Evolutionary conservation across 306 rosid genomes (phyloP).

Genomic region (Medicago lupulina): DNA sequence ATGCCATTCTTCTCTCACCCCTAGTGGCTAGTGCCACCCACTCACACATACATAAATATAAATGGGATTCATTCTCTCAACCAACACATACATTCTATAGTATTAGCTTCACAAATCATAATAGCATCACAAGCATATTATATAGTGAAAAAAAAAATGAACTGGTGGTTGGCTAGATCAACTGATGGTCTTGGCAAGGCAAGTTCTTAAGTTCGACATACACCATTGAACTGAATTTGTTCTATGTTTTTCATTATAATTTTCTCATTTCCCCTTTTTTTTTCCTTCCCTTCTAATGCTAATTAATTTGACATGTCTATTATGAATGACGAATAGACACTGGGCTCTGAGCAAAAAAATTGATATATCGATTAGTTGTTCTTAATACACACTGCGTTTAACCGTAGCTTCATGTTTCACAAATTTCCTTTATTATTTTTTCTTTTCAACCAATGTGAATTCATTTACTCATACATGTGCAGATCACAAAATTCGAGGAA

Average conservation of each 20-base stretch:
- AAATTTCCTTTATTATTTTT: background rate
- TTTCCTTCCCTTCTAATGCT: no score
- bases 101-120: background rate
- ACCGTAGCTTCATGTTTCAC: background rate
- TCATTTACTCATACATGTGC: background rate
- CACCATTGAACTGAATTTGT: background rate
- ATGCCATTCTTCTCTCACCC: no score
- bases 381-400: no score
- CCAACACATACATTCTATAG: background rate
- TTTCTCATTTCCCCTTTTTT: no score
- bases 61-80: background rate
- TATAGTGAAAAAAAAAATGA: background rate
- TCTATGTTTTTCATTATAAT: background rate
- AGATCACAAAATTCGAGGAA: slow-evolving; percentile 32
- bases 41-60: background rate
- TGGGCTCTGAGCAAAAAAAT: no score
- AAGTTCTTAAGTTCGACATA: background rate
- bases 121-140: background rate
- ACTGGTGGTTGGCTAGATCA: slow-evolving; percentile 53
- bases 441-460: background rate
- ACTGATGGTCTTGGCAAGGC: slow-evolving; percentile 54
- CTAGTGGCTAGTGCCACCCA: no score
- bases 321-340: no score
- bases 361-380: no score
- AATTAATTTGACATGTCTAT: no score